These are phyloP conservation scores for Leishmania guyanensis DNA, from an alignment of 208 protist genomes.

Conservation along the genomic window DNA sequence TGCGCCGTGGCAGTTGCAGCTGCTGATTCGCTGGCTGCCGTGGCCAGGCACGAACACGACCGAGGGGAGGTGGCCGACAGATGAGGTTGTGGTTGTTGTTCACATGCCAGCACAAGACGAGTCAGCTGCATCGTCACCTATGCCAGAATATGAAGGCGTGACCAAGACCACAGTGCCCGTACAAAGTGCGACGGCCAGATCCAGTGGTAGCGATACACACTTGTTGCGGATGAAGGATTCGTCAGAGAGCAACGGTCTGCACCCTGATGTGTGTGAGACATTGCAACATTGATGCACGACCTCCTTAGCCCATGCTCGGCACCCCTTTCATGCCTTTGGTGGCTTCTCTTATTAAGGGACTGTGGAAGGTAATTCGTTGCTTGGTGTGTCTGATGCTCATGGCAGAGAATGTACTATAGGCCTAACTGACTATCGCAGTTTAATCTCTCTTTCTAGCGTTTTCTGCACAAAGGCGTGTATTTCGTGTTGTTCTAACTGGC, in stretches of 20 bases:
- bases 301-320: neutral
- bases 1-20: conserved; percentile 78
- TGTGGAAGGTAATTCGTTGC: neutral
- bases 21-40: conserved; percentile 77
- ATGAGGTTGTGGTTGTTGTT: conserved; percentile 19
- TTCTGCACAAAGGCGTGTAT: neutral
- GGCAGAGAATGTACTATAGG: neutral
- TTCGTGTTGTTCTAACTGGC: neutral
- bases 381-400: neutral
- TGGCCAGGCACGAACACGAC: conserved; percentile 48
- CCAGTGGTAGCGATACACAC: neutral
- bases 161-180: too few species aligned
- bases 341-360: neutral
- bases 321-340: neutral
- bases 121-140: neutral
- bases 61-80: conserved; percentile 10
- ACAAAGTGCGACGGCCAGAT: neutral
- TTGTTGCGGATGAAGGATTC: neutral
- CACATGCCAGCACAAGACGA: neutral
- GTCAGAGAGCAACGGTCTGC: neutral
- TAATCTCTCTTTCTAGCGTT: neutral
- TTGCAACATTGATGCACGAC: neutral
- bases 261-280: neutral
- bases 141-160: neutral
- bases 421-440: neutral